A percentile compares a stretch with the other conserved stretches of the same genome.
Evolutionary conservation across 345 rosid species (phyloP).

Genomic region (Corymbia maculata): DNA sequence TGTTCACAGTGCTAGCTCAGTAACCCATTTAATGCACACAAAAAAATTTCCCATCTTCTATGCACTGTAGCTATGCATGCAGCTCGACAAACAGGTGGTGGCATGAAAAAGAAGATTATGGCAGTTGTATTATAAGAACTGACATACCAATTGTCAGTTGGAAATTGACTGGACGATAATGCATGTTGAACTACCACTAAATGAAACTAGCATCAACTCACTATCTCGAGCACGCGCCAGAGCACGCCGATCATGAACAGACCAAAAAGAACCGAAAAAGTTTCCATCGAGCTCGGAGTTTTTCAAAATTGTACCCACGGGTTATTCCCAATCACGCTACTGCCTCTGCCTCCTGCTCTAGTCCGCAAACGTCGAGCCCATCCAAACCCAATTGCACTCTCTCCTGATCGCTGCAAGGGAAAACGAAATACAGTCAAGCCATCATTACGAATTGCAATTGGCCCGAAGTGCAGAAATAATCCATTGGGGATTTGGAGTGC

Average conservation of each 20-base stretch:
- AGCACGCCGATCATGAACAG: neutral
- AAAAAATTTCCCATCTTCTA: neutral
- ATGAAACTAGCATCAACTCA: neutral
- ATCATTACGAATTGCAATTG: neutral
- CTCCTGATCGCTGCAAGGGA: neutral
- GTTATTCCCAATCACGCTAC: neutral
- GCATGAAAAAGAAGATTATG: neutral
- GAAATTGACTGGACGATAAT: neutral
- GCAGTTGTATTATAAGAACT: neutral
- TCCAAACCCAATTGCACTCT: neutral
- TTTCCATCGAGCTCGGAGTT: neutral
- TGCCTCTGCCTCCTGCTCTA: neutral
- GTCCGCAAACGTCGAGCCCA: neutral
- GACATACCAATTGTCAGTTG: neutral
- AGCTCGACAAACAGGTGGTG: neutral
- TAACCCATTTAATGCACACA: neutral
- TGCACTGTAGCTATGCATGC: neutral
- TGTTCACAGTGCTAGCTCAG: neutral
- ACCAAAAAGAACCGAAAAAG: neutral
- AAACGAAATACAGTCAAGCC: neutral
- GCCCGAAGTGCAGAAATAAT: neutral
- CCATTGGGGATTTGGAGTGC: neutral
- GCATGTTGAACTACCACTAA: neutral
- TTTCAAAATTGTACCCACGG: neutral
- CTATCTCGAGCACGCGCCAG: neutral